phyloP scores from a whole-genome alignment of 2,329 filamentous ascomycete species.

The Grosmannia huntii region DNA sequence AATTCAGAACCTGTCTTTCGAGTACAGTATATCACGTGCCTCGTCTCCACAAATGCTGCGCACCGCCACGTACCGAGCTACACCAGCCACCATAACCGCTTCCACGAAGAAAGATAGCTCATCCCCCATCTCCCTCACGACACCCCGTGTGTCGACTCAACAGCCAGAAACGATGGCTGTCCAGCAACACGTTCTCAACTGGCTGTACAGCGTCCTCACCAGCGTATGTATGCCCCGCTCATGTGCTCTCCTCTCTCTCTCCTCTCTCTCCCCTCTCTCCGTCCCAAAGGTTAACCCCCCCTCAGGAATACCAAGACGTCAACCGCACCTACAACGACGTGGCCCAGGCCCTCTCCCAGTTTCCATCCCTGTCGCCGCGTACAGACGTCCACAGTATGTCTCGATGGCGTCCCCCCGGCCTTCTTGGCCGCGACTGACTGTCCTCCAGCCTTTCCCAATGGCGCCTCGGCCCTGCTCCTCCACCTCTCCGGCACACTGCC shows the following conservation, averaged over 20 bases:
- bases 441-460: slow-evolving; percentile 69
- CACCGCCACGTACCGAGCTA: too few species aligned
- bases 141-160: neutral
- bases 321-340: slow-evolving; percentile 89
- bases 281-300: neutral
- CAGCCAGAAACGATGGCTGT: slow-evolving; percentile 44
- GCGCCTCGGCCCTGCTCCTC: slow-evolving; percentile 72
- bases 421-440: neutral
- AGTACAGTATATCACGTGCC: too few species aligned
- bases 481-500: slow-evolving; percentile 80
- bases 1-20: too few species aligned
- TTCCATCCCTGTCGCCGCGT: slow-evolving; percentile 66
- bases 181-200: slow-evolving; percentile 81
- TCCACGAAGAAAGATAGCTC: too few species aligned
- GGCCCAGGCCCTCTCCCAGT: slow-evolving; percentile 66
- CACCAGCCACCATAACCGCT: too few species aligned
- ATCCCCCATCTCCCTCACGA: too few species aligned
- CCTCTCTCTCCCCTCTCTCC: neutral
- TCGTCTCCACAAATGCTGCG: too few species aligned
- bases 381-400: slow-evolving; percentile 88
- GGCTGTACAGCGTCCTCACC: slow-evolving; percentile 84
- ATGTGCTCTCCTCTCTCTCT: neutral
- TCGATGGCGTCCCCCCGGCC: neutral
- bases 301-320: slow-evolving; percentile 81
- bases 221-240: slow-evolving; percentile 38